Base-by-base conservation (phyloP, 441 rosid genomes). In the Lepidium campestre region DNA sequence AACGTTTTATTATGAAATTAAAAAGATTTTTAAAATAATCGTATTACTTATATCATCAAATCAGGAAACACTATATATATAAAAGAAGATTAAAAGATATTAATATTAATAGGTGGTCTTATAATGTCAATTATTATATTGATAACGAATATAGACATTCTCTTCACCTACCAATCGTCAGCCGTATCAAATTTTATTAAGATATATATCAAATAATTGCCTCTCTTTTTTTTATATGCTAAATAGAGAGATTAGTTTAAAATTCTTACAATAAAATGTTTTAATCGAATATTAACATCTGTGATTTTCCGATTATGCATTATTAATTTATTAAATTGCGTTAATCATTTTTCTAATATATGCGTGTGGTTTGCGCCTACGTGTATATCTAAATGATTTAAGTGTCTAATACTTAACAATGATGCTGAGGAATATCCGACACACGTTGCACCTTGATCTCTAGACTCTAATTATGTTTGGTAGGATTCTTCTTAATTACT, bases 351-450 rank as follows among this genome's bases (percentile, higher is more conserved):
- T 62, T 53, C n/a, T 55, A 36, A 10, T 72, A 37, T 42, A 73
- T 53, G 52, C 64, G 68, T 66, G 68, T 66, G 72, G 62, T 42
- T 42, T 44, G 41, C 50, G 34, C 44, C 67, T 41, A 73, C 47
- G 35, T 35, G 44, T 44, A 59, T 65, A 25, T 34, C 7, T 29
- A 0, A 25, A n/a, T n/a, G n/a, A n/a, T 54, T 62, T 34, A 70
- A 62, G 32, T 10, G 35, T 48, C 12, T 5, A 29, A 29, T 27
- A 61, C 14, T 25, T 25, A 65, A 42, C 17, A 45, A 54, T 61
- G 68, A 73, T 73, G 64, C 73, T 54, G 68, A 73, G 68, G 77
- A 73, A 73, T 67, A 73, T 73, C 77, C 77, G 69, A 73, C 77
- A 73, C 69, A 67, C 73, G 73, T 73, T 46, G 65, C 65, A 59